Evolutionary conservation across 257 asterid species (phyloP).

Genomic region (Solanum verrucosum): DNA sequence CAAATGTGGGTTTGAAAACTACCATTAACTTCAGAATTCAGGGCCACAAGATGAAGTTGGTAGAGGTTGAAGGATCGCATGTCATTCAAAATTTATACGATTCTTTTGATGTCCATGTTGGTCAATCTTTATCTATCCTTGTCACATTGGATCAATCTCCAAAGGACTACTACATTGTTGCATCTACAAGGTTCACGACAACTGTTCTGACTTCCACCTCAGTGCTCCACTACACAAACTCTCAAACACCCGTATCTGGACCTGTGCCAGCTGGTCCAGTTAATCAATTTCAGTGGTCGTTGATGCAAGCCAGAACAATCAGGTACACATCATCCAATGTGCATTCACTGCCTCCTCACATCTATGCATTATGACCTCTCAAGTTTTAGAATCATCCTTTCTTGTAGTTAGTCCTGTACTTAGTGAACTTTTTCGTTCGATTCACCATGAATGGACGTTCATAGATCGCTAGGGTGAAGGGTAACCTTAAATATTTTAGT

Average conservation of each 20-base stretch:
- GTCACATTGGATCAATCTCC: constrained; percentile 39
- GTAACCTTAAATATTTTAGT: neutral
- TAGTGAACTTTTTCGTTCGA: neutral
- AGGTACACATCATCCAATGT: constrained; percentile 10
- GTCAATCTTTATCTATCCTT: constrained; percentile 47
- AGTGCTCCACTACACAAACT: constrained; percentile 32
- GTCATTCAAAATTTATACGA: constrained; percentile 33
- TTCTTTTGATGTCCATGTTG: constrained; percentile 45
- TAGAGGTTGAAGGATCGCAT: constrained; percentile 55
- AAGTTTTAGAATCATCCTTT: neutral
- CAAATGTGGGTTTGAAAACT: constrained; percentile 32
- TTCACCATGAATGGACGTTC: neutral
- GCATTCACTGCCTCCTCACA: neutral
- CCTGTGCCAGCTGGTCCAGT: constrained; percentile 35
- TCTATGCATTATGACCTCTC: neutral
- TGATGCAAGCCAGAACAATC: constrained; percentile 43
- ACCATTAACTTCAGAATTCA: constrained; percentile 46
- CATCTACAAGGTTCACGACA: constrained; percentile 16
- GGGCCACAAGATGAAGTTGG: constrained; percentile 37
- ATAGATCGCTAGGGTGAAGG: neutral
- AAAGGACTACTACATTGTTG: constrained; percentile 42
- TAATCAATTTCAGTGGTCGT: constrained; percentile 26
- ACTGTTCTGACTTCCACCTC: constrained; percentile 21
- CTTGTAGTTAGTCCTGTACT: neutral
- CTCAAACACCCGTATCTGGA: constrained; percentile 18